These are phyloP conservation scores for Medakamo hakoo DNA, from an alignment of 139 green algal species.

Conservation along the genomic window DNA sequence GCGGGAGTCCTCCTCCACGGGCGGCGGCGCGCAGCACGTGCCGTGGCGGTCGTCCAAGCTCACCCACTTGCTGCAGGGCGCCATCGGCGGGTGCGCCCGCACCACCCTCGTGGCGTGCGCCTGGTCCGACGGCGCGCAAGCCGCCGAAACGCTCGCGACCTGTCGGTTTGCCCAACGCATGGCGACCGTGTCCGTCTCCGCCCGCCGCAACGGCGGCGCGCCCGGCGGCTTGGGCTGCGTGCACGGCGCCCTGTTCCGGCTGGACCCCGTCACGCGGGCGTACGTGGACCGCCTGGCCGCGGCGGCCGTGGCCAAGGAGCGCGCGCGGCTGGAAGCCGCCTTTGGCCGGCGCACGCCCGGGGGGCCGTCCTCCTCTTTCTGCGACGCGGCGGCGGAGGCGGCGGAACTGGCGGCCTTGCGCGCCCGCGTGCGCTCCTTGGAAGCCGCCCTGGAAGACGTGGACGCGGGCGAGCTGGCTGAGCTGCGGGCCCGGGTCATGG, in stretches of 20 bases:
- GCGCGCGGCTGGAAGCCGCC: constrained; percentile 11
- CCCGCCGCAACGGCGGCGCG: not conserved
- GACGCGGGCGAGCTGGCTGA: constrained; percentile 6
- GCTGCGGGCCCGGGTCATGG: constrained; percentile 6
- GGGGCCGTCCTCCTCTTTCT: not conserved
- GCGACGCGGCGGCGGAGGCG: too few relatives aligned
- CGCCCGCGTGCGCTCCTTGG: constrained; percentile 7
- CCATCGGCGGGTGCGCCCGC: constrained; percentile 27
- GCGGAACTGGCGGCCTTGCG: constrained; percentile 9
- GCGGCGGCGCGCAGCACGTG: constrained; percentile 27
- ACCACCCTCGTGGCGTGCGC: constrained; percentile 24
- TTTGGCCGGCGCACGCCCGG: not conserved
- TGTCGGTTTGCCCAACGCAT: constrained; percentile 59
- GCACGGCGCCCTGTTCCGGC: constrained; percentile 17
- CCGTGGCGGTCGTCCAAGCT: constrained; percentile 75
- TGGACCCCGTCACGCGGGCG: constrained; percentile 15
- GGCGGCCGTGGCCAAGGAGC: constrained; percentile 14
- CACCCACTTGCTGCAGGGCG: constrained; percentile 52
- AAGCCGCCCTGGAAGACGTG: not conserved
- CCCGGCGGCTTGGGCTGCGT: constrained; percentile 3
- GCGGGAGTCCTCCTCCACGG: constrained; percentile 19
- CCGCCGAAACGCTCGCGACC: constrained; percentile 53
- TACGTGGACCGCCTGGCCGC: constrained; percentile 17
- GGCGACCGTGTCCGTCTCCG: constrained; percentile 22
- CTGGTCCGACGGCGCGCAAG: constrained; percentile 20